These are phyloP conservation scores for Asterophora lycoperdoides DNA, from an alignment of 768 basidiomycete genomes.

Conservation along the genomic window DNA sequence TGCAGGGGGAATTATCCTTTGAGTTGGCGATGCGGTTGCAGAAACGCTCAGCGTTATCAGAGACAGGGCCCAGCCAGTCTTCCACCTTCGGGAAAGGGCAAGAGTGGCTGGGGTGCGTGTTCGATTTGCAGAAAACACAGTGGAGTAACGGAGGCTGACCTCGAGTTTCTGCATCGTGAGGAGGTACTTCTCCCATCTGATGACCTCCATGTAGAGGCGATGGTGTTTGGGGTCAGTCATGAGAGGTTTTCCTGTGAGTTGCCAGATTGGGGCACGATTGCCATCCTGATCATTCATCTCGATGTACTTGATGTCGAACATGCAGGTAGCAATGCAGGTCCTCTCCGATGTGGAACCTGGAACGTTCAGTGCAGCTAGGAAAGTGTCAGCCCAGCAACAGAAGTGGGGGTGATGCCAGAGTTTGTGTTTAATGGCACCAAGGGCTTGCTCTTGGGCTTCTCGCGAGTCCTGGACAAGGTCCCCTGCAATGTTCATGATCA, in stretches of 20 bases:
- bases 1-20: no score
- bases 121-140: constrained; percentile 8
- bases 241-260: constrained; percentile 3
- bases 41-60: no score
- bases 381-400: not conserved
- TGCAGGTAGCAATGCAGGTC: not conserved
- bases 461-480: no score
- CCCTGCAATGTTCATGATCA: no score
- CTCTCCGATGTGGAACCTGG: not conserved
- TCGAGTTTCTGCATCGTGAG: not conserved
- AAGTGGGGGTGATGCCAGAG: constrained; percentile 3
- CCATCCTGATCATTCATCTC: not conserved
- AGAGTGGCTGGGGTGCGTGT: constrained; percentile 1
- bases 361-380: not conserved
- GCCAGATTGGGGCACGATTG: constrained; percentile 3
- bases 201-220: not conserved
- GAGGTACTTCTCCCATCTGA: not conserved
- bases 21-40: no score
- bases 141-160: not conserved
- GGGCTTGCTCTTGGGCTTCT: not conserved
- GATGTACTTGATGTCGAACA: not conserved
- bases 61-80: not conserved
- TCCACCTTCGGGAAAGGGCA: constrained; percentile 7
- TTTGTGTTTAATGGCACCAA: not conserved
- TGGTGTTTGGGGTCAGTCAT: not conserved